phyloP scores from a whole-genome alignment of 2,329 filamentous ascomycete genomes.

The Sporothrix schenckii region DNA sequence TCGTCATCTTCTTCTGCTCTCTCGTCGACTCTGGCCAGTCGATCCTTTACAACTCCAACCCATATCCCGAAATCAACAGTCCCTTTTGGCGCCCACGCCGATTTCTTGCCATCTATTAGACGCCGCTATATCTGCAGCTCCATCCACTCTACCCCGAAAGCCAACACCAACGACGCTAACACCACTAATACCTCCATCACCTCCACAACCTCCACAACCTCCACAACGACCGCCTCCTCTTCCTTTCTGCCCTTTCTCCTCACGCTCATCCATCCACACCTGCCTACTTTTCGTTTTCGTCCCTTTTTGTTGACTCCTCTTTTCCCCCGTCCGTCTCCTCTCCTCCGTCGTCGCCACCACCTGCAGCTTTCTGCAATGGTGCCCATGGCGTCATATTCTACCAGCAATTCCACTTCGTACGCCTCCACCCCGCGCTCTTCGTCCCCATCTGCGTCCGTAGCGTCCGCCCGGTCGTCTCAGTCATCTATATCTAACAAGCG shows the following conservation, averaged over 20 bases:
- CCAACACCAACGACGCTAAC: constrained; percentile 21
- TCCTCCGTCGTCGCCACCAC: constrained; percentile 23
- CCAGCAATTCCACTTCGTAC: constrained; percentile 53
- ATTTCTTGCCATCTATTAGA: constrained; percentile 21
- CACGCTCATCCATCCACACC: constrained; percentile 11
- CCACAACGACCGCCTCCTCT: background rate
- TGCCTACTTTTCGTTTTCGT: constrained; percentile 10
- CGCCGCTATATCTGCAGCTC: constrained; percentile 24
- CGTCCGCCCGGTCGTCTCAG: constrained; percentile 53
- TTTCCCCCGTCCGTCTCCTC: constrained; percentile 25
- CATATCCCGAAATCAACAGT: background rate
- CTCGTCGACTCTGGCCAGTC: constrained; percentile 24
- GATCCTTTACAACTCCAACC: background rate
- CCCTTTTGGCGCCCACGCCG: constrained; percentile 9
- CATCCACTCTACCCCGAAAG: constrained; percentile 21
- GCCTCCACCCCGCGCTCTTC: constrained; percentile 59
- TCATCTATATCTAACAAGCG: constrained; percentile 57
- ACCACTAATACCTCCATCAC: constrained; percentile 18
- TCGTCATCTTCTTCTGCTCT: background rate
- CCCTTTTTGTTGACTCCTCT: constrained; percentile 6
- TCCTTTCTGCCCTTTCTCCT: constrained; percentile 20
- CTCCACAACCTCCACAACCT: constrained; percentile 18
- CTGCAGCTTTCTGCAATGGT: constrained; percentile 37
- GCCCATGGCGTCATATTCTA: constrained; percentile 52
- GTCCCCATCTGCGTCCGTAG: constrained; percentile 54